Evolutionary conservation across 148 eudicot genomes (phyloP).

Genomic region (Rhododendron mucronatum): DNA sequence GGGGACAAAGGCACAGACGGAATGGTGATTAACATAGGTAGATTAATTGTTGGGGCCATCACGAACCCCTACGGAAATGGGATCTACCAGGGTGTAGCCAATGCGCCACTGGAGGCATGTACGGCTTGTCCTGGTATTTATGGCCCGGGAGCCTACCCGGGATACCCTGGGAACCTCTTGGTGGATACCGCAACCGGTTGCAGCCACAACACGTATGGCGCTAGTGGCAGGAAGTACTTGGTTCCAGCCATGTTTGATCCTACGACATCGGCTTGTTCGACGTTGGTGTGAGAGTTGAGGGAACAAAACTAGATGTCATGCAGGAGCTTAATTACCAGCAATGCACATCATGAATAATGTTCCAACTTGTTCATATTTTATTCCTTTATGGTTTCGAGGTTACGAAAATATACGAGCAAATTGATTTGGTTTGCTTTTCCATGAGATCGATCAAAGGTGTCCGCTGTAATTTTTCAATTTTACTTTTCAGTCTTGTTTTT

Average conservation of each 20-base stretch:
- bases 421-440: background rate
- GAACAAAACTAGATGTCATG: background rate
- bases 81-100: slow-evolving; percentile 39
- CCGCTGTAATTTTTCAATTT: background rate
- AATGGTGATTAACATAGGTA: slow-evolving; percentile 37
- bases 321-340: background rate
- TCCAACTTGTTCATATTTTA: background rate
- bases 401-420: background rate
- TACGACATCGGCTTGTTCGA: slow-evolving; percentile 22
- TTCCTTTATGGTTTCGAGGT: background rate
- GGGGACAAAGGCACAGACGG: slow-evolving; percentile 43
- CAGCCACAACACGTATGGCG: slow-evolving; percentile 39
- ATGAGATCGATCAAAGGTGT: background rate
- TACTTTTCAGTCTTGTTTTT: background rate
- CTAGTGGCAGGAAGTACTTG: slow-evolving; percentile 35
- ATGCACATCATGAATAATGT: background rate
- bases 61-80: slow-evolving; percentile 53
- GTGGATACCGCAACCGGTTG: slow-evolving; percentile 27
- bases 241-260: slow-evolving; percentile 40
- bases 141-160: slow-evolving; percentile 46
- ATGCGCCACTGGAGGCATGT: slow-evolving; percentile 40
- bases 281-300: slow-evolving; percentile 18
- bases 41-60: slow-evolving; percentile 33
- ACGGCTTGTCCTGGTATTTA: slow-evolving; percentile 41
- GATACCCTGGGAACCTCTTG: slow-evolving; percentile 38